Evolutionary conservation across 345 rosid species (phyloP), one percentile per base, ranked within the genome.

Genomic region (Alliaria petiolata): DNA sequence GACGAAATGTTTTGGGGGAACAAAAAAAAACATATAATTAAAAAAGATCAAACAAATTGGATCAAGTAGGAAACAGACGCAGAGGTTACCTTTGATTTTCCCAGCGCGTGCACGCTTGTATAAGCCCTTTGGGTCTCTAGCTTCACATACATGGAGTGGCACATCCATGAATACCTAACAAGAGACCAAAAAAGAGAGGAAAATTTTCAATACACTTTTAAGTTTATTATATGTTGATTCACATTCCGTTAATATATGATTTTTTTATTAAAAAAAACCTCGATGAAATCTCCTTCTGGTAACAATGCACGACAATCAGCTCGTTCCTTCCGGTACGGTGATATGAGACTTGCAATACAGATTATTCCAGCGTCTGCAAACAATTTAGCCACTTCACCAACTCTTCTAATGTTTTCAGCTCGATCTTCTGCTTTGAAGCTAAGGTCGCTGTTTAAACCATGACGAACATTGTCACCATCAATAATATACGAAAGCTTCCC

Each of bases 101-200:
- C 59, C 59, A 30, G 59, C 59, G 14, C 59, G 59, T 30, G 59
- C 59, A 54, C 22, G 59, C 39, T 54, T 54, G 59, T 54, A 54
- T 8, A 54, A 31, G 13, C 59, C 59, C 39, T 54, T 54, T 8
- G 59, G 59, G 12, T 54, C 59, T 54, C 59, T 54, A 31, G 59
- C 39, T 15, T 54, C 59, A 15, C 59, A 54, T 4, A 54, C 39
- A 8, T 54, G 39, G 22, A 54, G 59, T 15, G 59, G 59, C 39
- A 54, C 59, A 54, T 54, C 59, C 59, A 54, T 54, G 39, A 54
- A 54, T 5, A 54, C 59, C 59, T 54, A 22, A 53, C 15, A 5
- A 30, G 19, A 46, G 16, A 42, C 14, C 17, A 42, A 42, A 42
- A 22, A 14, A 42, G 17, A 42, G 45, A 5, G 17, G 3, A 42